Conservation (phyloP, 208 protist genomes). For the Wallacemonas sp. region DNA sequence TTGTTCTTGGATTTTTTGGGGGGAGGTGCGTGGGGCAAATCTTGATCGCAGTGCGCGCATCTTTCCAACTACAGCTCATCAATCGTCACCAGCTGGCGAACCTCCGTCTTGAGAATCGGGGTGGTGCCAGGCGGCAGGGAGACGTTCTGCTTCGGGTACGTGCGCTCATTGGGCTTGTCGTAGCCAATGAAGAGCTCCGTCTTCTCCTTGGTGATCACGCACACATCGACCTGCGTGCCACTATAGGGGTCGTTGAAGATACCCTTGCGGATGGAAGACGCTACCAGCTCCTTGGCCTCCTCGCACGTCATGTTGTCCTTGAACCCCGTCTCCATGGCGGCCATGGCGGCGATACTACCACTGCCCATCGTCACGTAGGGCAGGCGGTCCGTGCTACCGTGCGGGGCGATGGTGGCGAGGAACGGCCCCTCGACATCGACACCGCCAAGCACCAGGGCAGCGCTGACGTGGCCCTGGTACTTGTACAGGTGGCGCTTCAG, state of each 20-base stretch:
- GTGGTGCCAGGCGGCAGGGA: conserved; percentile 80
- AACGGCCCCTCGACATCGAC: conserved; percentile 97
- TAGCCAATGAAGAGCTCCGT: conserved; percentile 86
- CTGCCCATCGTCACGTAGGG: conserved; percentile 99
- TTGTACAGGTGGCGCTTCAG: conserved; percentile 98
- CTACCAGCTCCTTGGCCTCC: conserved; percentile 98
- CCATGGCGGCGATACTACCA: conserved; percentile 99
- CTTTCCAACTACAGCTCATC: conserved; percentile 50
- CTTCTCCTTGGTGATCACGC: conserved; percentile 95
- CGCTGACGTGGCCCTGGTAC: conserved; percentile 99
- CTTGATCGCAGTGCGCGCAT: no score
- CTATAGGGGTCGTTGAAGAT: conserved; percentile 99
- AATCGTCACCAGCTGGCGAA: conserved; percentile 78
- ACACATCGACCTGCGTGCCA: conserved; percentile 99
- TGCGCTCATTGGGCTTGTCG: conserved; percentile 86
- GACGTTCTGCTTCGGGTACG: conserved; percentile 75
- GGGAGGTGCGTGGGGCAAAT: no score
- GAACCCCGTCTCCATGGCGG: conserved; percentile 97
- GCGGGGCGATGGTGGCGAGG: conserved; percentile 97
- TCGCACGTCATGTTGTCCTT: conserved; percentile 94
- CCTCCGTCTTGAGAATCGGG: conserved; percentile 71
- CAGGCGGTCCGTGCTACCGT: conserved; percentile 97
- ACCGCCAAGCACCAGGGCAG: conserved; percentile 99
- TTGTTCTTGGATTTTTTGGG: no score
- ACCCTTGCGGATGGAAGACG: conserved; percentile 97